Percentiles rank a stretch among this genome's conserved stretches.
Evolutionary conservation across 2,329 filamentous ascomycete species (phyloP).

Genomic region (Dryadomyces quercus-mongolicae): DNA sequence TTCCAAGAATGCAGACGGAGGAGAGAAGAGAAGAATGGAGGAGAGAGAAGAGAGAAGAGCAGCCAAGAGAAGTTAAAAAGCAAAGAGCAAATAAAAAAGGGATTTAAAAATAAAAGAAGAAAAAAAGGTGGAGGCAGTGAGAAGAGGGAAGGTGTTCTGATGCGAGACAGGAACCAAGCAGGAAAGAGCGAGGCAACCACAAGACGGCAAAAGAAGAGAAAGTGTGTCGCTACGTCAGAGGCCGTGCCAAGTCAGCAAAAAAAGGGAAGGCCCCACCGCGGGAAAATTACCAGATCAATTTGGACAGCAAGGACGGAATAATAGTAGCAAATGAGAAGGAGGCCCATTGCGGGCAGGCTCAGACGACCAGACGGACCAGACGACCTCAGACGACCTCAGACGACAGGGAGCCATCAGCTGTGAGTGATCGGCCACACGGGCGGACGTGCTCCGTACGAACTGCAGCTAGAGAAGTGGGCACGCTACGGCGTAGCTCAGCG

Average conservation of each 20-base stretch:
- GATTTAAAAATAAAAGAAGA: background rate
- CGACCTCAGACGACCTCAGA: too few species aligned
- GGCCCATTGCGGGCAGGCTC: too few species aligned
- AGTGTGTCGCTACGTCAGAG: background rate
- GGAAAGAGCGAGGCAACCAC: background rate
- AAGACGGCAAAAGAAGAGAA: background rate
- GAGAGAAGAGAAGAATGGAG: background rate
- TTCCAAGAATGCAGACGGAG: background rate
- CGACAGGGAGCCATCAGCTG: background rate
- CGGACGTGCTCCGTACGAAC: background rate
- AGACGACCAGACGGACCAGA: too few species aligned
- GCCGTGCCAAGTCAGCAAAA: background rate
- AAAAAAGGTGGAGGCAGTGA: background rate
- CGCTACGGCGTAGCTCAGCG: background rate
- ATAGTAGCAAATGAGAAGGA: background rate
- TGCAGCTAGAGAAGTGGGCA: background rate
- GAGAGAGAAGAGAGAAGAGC: background rate
- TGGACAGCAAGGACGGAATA: background rate
- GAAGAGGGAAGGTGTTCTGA: background rate
- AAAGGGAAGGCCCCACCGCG: background rate
- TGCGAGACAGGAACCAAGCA: background rate
- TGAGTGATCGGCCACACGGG: background rate
- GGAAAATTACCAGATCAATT: background rate
- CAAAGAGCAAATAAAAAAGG: background rate
- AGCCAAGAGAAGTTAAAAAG: background rate